Percentiles rank a stretch among this genome's conserved stretches.
phyloP scores from a whole-genome alignment of 1,139 yeast genomes.

The Nakaseomyces delphensis region DNA sequence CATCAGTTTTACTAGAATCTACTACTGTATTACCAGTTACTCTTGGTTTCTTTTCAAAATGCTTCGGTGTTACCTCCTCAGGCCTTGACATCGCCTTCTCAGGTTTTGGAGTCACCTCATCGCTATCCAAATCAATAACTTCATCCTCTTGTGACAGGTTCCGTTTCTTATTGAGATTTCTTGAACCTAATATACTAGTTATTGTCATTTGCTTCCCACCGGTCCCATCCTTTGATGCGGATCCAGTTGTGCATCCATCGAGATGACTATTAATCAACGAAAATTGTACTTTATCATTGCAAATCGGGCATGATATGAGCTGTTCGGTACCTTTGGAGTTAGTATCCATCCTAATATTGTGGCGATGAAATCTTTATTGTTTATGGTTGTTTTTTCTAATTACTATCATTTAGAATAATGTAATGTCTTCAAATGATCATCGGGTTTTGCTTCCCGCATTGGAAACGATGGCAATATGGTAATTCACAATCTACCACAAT shows the following conservation, averaged over 20 bases:
- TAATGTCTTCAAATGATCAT: no score
- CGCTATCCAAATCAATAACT: constrained; percentile 11
- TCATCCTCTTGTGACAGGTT: constrained; percentile 10
- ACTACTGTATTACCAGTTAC: constrained; percentile 1
- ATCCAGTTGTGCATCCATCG: constrained; percentile 21
- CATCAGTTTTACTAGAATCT: constrained; percentile 18
- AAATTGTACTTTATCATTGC: constrained; percentile 22
- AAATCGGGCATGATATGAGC: constrained; percentile 28
- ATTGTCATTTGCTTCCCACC: constrained; percentile 10
- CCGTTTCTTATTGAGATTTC: constrained; percentile 11
- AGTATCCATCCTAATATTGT: constrained; percentile 1
- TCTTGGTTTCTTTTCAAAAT: constrained; percentile 6
- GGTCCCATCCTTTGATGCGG: constrained; percentile 5
- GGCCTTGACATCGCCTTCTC: background rate
- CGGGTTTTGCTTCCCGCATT: no score
- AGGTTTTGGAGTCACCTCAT: constrained; percentile 2
- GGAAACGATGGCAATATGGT: no score
- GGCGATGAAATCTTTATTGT: no score
- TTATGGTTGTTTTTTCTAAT: no score
- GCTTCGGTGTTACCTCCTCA: background rate
- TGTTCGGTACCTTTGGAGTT: constrained; percentile 15
- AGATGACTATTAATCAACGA: constrained; percentile 25
- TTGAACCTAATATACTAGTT: constrained; percentile 11
- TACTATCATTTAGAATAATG: no score
- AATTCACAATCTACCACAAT: no score